A percentile compares a stretch with the other conserved stretches of the same genome.
phyloP scores from a whole-genome alignment of 139 green algal genomes.

The Astrephomene gubernaculifera region DNA sequence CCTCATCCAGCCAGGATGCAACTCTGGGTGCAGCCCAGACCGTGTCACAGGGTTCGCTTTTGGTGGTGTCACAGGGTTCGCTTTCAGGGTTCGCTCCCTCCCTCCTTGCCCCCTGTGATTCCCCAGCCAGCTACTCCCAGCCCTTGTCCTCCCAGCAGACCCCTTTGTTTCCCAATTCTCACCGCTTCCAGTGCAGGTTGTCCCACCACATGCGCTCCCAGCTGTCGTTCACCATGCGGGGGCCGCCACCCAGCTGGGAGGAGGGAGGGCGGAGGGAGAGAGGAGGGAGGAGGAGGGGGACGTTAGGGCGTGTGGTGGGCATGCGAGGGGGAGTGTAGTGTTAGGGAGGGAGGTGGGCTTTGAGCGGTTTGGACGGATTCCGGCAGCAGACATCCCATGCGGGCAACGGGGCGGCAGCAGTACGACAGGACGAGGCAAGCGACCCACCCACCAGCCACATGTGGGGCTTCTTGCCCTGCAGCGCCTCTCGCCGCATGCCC shows the following conservation, averaged over 20 bases:
- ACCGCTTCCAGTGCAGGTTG: constrained; percentile 86
- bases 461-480: constrained; percentile 68
- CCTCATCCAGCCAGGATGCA: not conserved
- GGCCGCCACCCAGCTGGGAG: constrained; percentile 62
- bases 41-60: no score
- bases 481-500: constrained; percentile 73
- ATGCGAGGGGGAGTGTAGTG: not conserved
- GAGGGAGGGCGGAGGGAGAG: not conserved
- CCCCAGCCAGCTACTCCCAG: no score
- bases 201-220: constrained; percentile 87
- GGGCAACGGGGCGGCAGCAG: no score
- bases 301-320: not conserved
- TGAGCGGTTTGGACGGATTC: no score
- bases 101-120: no score
- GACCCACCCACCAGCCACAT: constrained; percentile 68
- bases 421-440: no score
- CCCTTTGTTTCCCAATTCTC: no score
- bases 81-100: no score
- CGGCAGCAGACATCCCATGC: no score
- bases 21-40: no score
- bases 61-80: no score
- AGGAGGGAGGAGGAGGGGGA: not conserved
- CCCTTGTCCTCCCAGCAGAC: constrained; percentile 29
- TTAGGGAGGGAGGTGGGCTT: not conserved
- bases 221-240: constrained; percentile 63